Conservation (phyloP, 331 rosid genomes). For the Malus hybrid region DNA sequence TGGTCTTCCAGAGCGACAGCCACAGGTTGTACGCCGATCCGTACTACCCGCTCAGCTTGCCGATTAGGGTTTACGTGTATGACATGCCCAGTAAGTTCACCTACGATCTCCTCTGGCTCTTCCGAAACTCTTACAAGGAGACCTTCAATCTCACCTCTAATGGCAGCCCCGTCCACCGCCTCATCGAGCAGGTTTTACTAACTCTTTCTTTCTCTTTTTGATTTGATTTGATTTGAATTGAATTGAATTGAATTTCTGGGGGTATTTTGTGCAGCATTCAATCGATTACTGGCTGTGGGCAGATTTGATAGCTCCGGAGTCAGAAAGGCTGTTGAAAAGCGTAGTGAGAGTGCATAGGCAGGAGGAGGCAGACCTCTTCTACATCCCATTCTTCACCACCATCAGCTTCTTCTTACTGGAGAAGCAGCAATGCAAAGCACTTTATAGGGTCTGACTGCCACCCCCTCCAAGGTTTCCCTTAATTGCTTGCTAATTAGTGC, state of each 20-base stretch:
- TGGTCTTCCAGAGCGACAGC: constrained; percentile 19
- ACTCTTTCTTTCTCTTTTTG: too few species aligned
- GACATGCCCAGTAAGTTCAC: constrained; percentile 83
- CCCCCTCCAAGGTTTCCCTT: constrained; percentile 37
- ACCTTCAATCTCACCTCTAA: constrained; percentile 89
- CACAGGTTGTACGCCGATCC: constrained; percentile 41
- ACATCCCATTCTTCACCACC: constrained; percentile 92
- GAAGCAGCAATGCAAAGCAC: constrained; percentile 94
- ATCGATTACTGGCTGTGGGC: constrained; percentile 97
- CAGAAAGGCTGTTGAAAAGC: constrained; percentile 52
- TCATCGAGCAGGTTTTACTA: constrained; percentile 60
- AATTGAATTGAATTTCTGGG: neutral
- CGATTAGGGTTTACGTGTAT: constrained; percentile 76
- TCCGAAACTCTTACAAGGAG: constrained; percentile 43
- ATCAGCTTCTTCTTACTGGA: constrained; percentile 90
- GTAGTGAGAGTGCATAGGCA: constrained; percentile 69
- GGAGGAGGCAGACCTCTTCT: constrained; percentile 91
- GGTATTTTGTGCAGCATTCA: constrained; percentile 54
- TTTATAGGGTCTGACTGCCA: constrained; percentile 99
- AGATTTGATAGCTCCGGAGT: constrained; percentile 74
- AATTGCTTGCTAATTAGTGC: neutral
- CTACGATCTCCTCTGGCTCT: constrained; percentile 66
- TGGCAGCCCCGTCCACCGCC: constrained; percentile 96
- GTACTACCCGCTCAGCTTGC: constrained; percentile 33
- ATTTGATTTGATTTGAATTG: neutral